A percentile compares a stretch with the other conserved stretches of the same genome.
These are phyloP conservation scores for Verticillium tricorpus DNA, from an alignment of 2,329 filamentous ascomycete genomes.

Conservation along the genomic window DNA sequence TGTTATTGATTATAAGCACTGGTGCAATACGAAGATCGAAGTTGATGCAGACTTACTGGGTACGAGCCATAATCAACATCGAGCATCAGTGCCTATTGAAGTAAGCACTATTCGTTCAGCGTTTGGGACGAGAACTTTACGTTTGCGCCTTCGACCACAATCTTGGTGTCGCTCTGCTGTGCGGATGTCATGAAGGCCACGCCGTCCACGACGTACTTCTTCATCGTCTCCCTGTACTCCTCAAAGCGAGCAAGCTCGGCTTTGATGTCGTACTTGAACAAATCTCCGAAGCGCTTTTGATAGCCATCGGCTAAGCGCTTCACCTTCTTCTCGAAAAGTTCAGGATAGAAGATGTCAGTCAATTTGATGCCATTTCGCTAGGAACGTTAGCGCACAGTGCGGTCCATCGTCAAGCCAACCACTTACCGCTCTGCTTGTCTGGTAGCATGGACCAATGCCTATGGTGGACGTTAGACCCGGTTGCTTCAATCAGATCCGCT, in stretches of 20 bases:
- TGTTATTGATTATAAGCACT: constrained; percentile 14
- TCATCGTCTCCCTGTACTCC: constrained; percentile 36
- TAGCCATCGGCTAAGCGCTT: constrained; percentile 57
- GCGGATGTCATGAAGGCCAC: constrained; percentile 59
- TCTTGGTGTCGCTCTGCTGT: constrained; percentile 52
- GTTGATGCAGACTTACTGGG: constrained; percentile 19
- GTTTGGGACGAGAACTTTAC: constrained; percentile 3
- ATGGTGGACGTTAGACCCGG: constrained; percentile 16
- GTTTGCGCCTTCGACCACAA: constrained; percentile 66
- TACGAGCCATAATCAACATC: constrained; percentile 50
- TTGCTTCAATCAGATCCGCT: constrained; percentile 14
- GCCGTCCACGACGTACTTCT: constrained; percentile 45
- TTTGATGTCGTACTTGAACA: constrained; percentile 62
- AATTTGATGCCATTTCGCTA: constrained; percentile 59
- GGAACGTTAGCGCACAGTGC: constrained; percentile 17
- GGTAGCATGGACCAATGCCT: constrained; percentile 35
- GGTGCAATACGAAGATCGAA: constrained; percentile 7
- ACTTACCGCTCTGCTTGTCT: constrained; percentile 21
- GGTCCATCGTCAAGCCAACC: constrained; percentile 10
- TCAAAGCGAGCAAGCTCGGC: constrained; percentile 55
- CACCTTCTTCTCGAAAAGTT: constrained; percentile 62
- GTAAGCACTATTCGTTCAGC: constrained; percentile 35
- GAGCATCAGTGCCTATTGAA: constrained; percentile 58
- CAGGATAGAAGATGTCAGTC: constrained; percentile 62
- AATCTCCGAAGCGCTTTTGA: constrained; percentile 64